A percentile compares a stretch with the other conserved stretches of the same genome.
Conservation (phyloP, 2,329 filamentous ascomycete genomes). For the Aspergillus fijiensis region DNA sequence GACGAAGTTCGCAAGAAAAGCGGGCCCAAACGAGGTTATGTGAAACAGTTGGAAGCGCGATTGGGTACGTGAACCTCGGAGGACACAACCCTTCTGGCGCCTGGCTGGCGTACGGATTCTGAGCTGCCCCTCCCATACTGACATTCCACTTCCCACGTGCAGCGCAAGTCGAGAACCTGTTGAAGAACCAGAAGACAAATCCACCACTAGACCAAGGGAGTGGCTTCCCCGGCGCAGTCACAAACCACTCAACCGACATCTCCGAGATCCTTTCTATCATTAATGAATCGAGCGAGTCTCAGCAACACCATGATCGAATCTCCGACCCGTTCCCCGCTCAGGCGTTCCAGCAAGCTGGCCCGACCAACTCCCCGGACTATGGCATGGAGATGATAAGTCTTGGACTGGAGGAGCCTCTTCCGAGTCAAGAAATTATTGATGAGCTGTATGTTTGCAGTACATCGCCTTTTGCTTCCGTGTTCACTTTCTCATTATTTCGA, state of each 20-base stretch:
- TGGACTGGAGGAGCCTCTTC: slow-evolving; percentile 78
- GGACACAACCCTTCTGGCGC: background rate
- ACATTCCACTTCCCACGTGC: slow-evolving; percentile 16
- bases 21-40: slow-evolving; percentile 89
- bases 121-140: slow-evolving; percentile 7
- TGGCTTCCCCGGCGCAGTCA: slow-evolving; percentile 22
- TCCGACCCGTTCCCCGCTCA: background rate
- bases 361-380: slow-evolving; percentile 44
- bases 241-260: slow-evolving; percentile 30
- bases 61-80: slow-evolving; percentile 63
- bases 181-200: slow-evolving; percentile 72
- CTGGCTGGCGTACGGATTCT: background rate
- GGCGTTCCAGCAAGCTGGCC: background rate
- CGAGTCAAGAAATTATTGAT: slow-evolving; percentile 76
- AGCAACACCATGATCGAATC: background rate
- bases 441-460: slow-evolving; percentile 62
- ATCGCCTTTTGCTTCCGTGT: background rate
- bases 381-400: slow-evolving; percentile 85
- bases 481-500: slow-evolving; percentile 16
- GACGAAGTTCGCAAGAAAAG: slow-evolving; percentile 93
- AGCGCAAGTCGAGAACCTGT: slow-evolving; percentile 91
- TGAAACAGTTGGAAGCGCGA: slow-evolving; percentile 89
- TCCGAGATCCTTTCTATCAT: slow-evolving; percentile 26
- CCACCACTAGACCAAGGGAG: slow-evolving; percentile 28
- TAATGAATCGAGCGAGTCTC: slow-evolving; percentile 24